Evolutionary conservation across 1,139 yeast genomes (phyloP).

Genomic region (Lodderomyces beijingensis): DNA sequence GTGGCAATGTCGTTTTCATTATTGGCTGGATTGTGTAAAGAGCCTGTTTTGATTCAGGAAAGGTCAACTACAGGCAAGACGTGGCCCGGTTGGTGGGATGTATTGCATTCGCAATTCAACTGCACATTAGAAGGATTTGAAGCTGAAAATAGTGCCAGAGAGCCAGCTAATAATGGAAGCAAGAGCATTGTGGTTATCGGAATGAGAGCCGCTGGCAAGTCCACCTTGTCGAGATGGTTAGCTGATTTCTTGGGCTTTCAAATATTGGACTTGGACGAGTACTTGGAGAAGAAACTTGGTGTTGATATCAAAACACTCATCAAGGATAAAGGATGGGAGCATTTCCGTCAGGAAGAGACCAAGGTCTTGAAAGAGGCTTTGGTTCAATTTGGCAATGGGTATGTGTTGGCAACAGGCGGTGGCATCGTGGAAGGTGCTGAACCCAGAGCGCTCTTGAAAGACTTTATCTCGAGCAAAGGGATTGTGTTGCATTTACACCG

Average conservation of each 20-base stretch:
- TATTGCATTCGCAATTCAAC: conserved; percentile 64
- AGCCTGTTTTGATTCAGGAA: conserved; percentile 73
- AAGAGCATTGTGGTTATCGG: conserved; percentile 82
- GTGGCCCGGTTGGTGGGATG: conserved; percentile 99
- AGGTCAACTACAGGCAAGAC: conserved; percentile 94
- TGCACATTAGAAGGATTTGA: conserved; percentile 70
- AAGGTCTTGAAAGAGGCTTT: conserved; percentile 52
- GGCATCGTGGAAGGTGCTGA: conserved; percentile 80
- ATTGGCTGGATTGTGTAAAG: conserved; percentile 55
- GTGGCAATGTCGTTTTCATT: conserved; percentile 97
- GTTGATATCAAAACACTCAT: conserved; percentile 65
- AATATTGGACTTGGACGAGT: conserved; percentile 72
- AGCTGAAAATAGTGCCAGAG: conserved; percentile 18
- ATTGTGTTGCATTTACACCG: conserved; percentile 89
- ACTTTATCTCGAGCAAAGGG: conserved; percentile 55
- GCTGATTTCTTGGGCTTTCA: conserved; percentile 68
- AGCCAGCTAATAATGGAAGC: conserved; percentile 23
- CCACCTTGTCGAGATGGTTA: conserved; percentile 80
- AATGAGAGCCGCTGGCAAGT: conserved; percentile 98
- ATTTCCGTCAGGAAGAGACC: conserved; percentile 70
- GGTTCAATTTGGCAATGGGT: conserved; percentile 44
- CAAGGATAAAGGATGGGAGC: conserved; percentile 76
- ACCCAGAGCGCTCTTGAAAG: conserved; percentile 61
- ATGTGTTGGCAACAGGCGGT: conserved; percentile 92
- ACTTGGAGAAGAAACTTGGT: conserved; percentile 54